A percentile compares a stretch with the other conserved stretches of the same genome.
These are phyloP conservation scores for Phialophora tarda DNA, from an alignment of 2,329 filamentous ascomycete genomes.

Conservation along the genomic window DNA sequence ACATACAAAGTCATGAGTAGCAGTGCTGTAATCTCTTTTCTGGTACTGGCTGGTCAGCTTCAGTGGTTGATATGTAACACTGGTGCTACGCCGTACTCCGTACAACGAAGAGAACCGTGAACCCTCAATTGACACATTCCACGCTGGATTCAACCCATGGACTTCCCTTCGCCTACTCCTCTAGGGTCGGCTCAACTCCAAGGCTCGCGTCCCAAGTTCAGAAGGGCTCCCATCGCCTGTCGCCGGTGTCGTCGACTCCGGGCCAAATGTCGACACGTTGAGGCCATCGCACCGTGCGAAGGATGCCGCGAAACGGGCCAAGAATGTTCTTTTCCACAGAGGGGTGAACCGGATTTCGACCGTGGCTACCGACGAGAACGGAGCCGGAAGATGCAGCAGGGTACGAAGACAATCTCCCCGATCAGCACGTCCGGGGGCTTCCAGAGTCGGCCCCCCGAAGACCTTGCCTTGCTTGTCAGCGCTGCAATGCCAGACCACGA, in stretches of 20 bases:
- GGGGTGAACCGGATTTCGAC: slow-evolving; percentile 61
- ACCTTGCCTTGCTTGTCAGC: background rate
- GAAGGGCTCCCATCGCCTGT: slow-evolving; percentile 58
- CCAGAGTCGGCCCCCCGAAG: background rate
- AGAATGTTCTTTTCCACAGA: slow-evolving; percentile 58
- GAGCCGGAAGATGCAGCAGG: slow-evolving; percentile 48
- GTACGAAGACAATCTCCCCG: background rate
- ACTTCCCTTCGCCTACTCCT: background rate
- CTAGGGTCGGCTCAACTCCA: background rate
- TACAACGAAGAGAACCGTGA: background rate
- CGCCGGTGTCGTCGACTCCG: slow-evolving; percentile 63
- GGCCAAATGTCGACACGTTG: slow-evolving; percentile 62
- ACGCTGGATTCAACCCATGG: background rate
- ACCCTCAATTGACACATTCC: no score
- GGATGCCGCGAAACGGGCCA: slow-evolving; percentile 60
- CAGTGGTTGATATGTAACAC: no score
- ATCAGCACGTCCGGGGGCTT: background rate
- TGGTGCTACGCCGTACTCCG: no score
- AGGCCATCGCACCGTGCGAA: slow-evolving; percentile 57
- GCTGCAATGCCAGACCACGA: background rate
- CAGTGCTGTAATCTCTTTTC: no score
- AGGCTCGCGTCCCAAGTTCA: background rate
- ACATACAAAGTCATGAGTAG: no score
- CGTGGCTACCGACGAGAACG: slow-evolving; percentile 60
- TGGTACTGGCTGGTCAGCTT: no score